Conservation (phyloP, 352 stramenopile species). For the Saprolegnia diclina region DNA sequence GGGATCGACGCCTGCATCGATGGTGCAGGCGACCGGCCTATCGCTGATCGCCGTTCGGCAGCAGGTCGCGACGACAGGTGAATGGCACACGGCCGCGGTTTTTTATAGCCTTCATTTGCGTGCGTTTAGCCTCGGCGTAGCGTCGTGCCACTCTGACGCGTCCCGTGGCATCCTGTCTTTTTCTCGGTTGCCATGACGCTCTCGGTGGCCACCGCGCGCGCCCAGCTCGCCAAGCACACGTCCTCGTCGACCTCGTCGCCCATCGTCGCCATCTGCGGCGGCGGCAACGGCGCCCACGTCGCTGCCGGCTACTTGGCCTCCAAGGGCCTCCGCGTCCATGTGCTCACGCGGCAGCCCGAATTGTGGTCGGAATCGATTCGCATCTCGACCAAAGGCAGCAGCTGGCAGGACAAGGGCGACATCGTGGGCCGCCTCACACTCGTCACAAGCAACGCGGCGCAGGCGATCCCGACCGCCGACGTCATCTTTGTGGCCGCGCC, state of each 20-base stretch:
- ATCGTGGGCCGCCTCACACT: constrained; percentile 64
- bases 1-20: too few relatives aligned
- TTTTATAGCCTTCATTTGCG: neutral
- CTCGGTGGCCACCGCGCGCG: constrained; percentile 63
- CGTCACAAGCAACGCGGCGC: constrained; percentile 75
- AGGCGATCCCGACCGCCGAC: constrained; percentile 82
- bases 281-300: constrained; percentile 88
- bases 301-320: constrained; percentile 82
- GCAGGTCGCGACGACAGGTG: too few relatives aligned
- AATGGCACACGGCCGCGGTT: too few relatives aligned
- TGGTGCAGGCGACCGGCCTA: too few relatives aligned
- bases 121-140: neutral
- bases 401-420: constrained; percentile 73
- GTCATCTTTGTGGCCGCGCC: constrained; percentile 88
- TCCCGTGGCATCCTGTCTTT: neutral
- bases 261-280: constrained; percentile 87
- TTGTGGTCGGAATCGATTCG: constrained; percentile 74
- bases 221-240: constrained; percentile 52
- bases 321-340: constrained; percentile 75
- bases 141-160: neutral
- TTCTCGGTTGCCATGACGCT: constrained; percentile 50
- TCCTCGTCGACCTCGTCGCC: constrained; percentile 29
- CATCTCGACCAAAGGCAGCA: constrained; percentile 76
- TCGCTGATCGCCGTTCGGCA: too few relatives aligned
- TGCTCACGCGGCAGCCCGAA: constrained; percentile 76